Base-by-base conservation (phyloP, 2,329 filamentous ascomycete species). In the Chaetoscypha palmicola region DNA sequence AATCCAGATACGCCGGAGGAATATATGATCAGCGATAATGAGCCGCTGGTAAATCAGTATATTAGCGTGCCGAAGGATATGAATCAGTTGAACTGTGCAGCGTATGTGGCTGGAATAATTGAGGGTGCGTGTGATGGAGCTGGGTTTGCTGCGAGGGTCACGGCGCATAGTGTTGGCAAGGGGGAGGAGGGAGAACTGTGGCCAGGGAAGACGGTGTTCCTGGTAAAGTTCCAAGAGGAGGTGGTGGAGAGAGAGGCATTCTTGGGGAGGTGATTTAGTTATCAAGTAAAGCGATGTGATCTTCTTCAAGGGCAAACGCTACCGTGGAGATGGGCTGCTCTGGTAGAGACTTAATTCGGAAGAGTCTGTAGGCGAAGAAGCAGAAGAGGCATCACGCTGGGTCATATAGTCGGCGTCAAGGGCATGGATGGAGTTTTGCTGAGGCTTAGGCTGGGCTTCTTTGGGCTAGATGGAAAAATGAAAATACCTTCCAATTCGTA, bases 11-110 rank as follows among this genome's bases (percentile, higher is more conserved):
- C 89, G 41, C 83, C 87, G 7, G 88, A 92, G 57, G 91, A 97
- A 70, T 98, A 97, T 72, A 97, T 98, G 91, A 92, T 98, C 58
- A 87, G 90, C 58, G 92, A 98, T 68, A 97, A 98, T 67, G 92
- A 97, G 64, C 92, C 92, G 17, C 74, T 97, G 39, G 91, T 97
- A 30, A 97, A 96, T 66, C 83, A 84, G 50, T 97, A 92, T 68
- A 85, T 98, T 61, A 88, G 81, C 58, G 84, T 97, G 41, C 92
- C 92, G 12, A 84, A 84, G 60, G 92, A 98, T 68, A 94, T 98
- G 86, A 89, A 78, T 66, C 86, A 92, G 75, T 74, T 98, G 60
- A 97, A 96, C 65, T 96, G 91, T 66, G 92, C 91, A 14, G 92
- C 92, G 8, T 98, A 86, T 62, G 89, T 95, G 16, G 92, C 92